Evolutionary conservation across 257 asterid species (phyloP), one percentile per base, ranked within the genome.

Genomic region (Nicotiana otophora): DNA sequence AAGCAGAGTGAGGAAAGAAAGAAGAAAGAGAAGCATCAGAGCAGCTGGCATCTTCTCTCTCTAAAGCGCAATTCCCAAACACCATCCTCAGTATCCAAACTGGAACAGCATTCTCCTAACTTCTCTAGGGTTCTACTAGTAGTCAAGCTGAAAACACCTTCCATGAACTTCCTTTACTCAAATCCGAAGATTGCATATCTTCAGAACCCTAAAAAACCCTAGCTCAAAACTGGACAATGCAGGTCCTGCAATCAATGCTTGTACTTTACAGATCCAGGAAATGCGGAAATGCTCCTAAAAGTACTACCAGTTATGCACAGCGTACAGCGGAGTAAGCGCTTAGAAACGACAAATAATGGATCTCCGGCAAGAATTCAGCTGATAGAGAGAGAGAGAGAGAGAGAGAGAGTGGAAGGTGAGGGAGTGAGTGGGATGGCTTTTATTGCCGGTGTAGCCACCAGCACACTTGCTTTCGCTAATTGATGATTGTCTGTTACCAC

Each of bases 1-100:
- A 83, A 94, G 85, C 80, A 91, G 65, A 91, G 86, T 53, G 88
- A 92, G 90, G 80, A 93, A 84, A 81, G 87, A 90, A 76, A 93
- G 91, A 87, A 94, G 90, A 85, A 81, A 85, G 75, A 84, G 86
- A 85, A 90, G 92, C 78, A 79, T 30, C 64, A 82, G 75, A 65
- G 84, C 31, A 66, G 83, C 4, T 33, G 78, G 81, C 97, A 92
- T 94, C 92, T 89, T 88, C 92, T 89, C 88, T 91, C 89, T 90
- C 89, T 81, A 85, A 64, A 82, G 55, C 81, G 87, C 86, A 87
- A 84, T 86, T 84, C 88, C 85, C 84, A 65, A 84, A 84, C 95
- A 90, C 87, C 91, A 84, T 92, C 82, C 83, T 87, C 91, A 88
- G 72, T 86, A 88, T 74, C 81, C 81, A 60, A 86, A 28, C 83